Evolutionary conservation across 768 basidiomycete species (phyloP).

Genomic region (Xerocomus brunneocitrinus): DNA sequence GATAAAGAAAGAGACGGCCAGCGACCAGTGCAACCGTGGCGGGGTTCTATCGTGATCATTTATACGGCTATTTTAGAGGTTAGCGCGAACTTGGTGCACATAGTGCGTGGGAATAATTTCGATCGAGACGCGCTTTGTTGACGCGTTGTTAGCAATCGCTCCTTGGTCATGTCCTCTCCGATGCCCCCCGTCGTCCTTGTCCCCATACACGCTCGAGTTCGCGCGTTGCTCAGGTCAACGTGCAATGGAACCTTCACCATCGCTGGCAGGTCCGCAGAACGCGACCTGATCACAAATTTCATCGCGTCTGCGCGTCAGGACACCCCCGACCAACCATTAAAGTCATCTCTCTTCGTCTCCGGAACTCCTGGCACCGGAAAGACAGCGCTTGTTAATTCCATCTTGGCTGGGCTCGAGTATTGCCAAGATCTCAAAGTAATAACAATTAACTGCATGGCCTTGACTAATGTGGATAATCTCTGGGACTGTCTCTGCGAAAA

Average conservation of each 20-base stretch:
- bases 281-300: conserved; percentile 54
- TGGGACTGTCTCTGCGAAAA: conserved; percentile 68
- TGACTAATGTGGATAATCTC: conserved; percentile 60
- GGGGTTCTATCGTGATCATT: background rate
- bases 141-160: conserved; percentile 35
- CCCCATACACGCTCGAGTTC: conserved; percentile 56
- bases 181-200: conserved; percentile 43
- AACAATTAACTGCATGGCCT: conserved; percentile 77
- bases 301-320: conserved; percentile 48
- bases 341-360: conserved; percentile 75
- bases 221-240: conserved; percentile 67
- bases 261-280: conserved; percentile 67
- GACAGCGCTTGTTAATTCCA: conserved; percentile 74
- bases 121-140: conserved; percentile 24
- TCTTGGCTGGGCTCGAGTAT: conserved; percentile 45
- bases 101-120: conserved; percentile 13
- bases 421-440: conserved; percentile 42
- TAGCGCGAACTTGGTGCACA: background rate
- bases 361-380: conserved; percentile 93
- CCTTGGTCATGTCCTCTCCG: conserved; percentile 41
- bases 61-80: background rate
- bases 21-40: background rate
- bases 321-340: conserved; percentile 13
- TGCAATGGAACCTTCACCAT: conserved; percentile 53
- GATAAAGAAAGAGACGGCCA: background rate